Conservation (phyloP, 176 grass and related monocot species). For the Pontederia crassipes region DNA sequence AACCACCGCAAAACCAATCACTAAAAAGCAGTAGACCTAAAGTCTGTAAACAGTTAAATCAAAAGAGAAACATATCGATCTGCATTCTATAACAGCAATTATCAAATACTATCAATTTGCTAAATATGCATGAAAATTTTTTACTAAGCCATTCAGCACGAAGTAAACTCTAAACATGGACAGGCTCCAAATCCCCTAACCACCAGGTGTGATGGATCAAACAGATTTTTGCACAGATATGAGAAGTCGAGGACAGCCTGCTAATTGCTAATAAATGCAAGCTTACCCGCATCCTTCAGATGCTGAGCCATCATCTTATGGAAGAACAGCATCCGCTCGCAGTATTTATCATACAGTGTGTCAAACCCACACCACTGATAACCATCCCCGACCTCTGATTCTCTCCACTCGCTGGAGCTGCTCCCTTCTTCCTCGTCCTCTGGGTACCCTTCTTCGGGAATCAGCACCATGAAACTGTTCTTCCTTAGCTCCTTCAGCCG, state of each 20-base stretch:
- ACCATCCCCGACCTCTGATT: constrained; percentile 20
- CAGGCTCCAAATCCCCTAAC: no score
- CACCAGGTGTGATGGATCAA: neutral
- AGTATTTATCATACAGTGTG: constrained; percentile 67
- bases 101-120: no score
- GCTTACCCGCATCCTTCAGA: constrained; percentile 54
- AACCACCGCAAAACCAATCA: neutral
- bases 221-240: neutral
- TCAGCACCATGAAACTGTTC: constrained; percentile 94
- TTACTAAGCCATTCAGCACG: no score
- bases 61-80: no score
- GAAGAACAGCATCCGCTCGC: constrained; percentile 68
- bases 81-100: no score
- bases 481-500: constrained; percentile 85
- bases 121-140: no score
- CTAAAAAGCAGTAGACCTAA: no score
- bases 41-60: no score
- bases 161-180: no score
- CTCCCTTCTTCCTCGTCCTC: constrained; percentile 45
- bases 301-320: constrained; percentile 57
- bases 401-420: constrained; percentile 52
- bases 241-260: neutral
- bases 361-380: constrained; percentile 57
- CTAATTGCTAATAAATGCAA: neutral
- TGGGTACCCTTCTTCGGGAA: constrained; percentile 56